These are phyloP conservation scores for Chaetomiaceae sp. DNA, from an alignment of 2,329 filamentous ascomycete species.

Conservation along the genomic window DNA sequence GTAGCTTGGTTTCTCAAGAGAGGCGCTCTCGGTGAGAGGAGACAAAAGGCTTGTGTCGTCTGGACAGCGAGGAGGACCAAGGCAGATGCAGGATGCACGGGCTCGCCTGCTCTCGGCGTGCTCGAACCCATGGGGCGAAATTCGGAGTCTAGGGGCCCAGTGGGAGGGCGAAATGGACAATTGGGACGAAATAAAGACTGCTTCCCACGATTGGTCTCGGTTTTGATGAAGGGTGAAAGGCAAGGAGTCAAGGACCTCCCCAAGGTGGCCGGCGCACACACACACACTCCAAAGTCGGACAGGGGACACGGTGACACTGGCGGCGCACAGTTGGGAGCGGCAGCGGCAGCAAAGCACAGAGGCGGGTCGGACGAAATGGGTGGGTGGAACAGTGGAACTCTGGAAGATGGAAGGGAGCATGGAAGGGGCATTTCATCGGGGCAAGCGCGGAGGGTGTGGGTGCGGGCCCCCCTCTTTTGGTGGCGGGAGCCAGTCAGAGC, in stretches of 20 bases:
- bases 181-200: conserved; percentile 15
- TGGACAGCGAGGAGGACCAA: conserved; percentile 1
- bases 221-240: conserved; percentile 13
- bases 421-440: conserved; percentile 9
- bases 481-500: conserved; percentile 17
- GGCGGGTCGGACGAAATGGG: conserved; percentile 6
- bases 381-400: conserved; percentile 6
- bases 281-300: background rate
- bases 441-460: conserved; percentile 21
- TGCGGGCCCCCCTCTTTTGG: conserved; percentile 15
- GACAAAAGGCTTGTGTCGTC: conserved; percentile 1
- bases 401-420: conserved; percentile 12
- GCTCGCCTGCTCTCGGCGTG: conserved; percentile 10
- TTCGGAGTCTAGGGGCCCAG: no score
- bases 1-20: no score
- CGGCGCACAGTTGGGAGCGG: background rate
- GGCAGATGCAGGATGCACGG: conserved; percentile 11
- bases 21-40: background rate
- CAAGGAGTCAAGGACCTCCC: conserved; percentile 3
- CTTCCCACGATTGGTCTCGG: conserved; percentile 19
- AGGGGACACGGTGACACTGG: no score
- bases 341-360: no score
- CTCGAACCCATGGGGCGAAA: conserved; percentile 12
- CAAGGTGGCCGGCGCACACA: background rate
- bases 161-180: conserved; percentile 12